These are phyloP conservation scores for Sporothrix protearum DNA, from an alignment of 2,329 filamentous ascomycete genomes.

Conservation along the genomic window DNA sequence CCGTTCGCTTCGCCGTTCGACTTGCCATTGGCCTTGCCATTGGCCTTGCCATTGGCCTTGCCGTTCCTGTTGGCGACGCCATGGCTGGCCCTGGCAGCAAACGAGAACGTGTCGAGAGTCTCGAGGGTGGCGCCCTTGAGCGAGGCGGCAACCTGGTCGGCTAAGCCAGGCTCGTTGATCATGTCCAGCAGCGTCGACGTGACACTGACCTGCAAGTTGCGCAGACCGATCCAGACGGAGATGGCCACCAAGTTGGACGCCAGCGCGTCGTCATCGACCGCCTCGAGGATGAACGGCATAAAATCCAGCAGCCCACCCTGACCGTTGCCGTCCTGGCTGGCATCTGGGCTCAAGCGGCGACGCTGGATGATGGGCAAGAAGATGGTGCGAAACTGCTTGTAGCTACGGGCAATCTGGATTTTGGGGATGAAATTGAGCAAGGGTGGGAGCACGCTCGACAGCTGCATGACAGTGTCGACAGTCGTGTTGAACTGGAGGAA, in stretches of 20 bases:
- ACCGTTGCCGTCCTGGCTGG: slow-evolving; percentile 16
- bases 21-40: background rate
- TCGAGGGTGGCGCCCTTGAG: slow-evolving; percentile 1
- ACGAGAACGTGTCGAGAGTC: slow-evolving; percentile 15
- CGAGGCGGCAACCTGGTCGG: slow-evolving; percentile 13
- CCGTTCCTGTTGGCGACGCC: background rate
- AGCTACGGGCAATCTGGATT: slow-evolving; percentile 20
- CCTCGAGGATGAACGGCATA: slow-evolving; percentile 22
- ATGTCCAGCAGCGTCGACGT: slow-evolving; percentile 22
- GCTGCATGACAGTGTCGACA: slow-evolving; percentile 19
- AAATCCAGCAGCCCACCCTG: slow-evolving; percentile 21
- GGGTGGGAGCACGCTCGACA: slow-evolving; percentile 17
- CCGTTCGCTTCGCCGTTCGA: background rate
- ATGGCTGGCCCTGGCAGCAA: background rate
- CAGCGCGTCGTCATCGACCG: slow-evolving; percentile 20
- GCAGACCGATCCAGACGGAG: slow-evolving; percentile 23
- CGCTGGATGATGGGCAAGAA: slow-evolving; percentile 22
- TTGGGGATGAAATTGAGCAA: slow-evolving; percentile 16
- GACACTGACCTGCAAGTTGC: slow-evolving; percentile 23
- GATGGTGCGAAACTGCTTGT: slow-evolving; percentile 18
- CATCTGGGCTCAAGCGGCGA: slow-evolving; percentile 3
- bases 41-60: background rate
- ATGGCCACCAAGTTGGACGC: slow-evolving; percentile 21
- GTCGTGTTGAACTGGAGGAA: slow-evolving; percentile 21
- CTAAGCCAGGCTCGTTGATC: slow-evolving; percentile 22